Conservation (phyloP, 1,139 yeast genomes). For the Kluyveromyces marxianus region DNA sequence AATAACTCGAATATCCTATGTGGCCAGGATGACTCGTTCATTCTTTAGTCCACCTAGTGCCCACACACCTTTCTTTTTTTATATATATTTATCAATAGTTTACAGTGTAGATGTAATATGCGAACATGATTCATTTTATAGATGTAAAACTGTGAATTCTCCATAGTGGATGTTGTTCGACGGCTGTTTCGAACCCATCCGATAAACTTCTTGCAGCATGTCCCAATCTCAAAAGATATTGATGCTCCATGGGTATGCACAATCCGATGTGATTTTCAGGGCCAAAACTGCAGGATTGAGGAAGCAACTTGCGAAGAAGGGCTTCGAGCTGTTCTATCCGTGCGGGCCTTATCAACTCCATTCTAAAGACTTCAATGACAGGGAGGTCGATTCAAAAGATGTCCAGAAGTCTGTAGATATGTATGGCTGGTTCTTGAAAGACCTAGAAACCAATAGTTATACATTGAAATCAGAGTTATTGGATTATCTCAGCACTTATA, state of each 20-base stretch:
- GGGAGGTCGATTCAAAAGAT: constrained; percentile 2
- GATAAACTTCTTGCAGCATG: not conserved
- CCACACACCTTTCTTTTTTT: too few relatives aligned
- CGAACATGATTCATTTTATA: too few relatives aligned
- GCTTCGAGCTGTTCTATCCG: constrained; percentile 63
- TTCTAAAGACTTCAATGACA: constrained; percentile 5
- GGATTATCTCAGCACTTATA: constrained; percentile 21
- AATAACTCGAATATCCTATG: not conserved
- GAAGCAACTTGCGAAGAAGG: constrained; percentile 54
- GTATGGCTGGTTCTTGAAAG: constrained; percentile 29
- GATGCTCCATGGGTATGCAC: constrained; percentile 55
- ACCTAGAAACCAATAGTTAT: constrained; percentile 18
- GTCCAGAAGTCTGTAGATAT: constrained; percentile 12
- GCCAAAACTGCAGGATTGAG: constrained; percentile 74
- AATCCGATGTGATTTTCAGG: constrained; percentile 64
- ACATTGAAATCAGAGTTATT: constrained; percentile 21
- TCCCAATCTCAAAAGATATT: constrained; percentile 30
- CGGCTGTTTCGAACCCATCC: not conserved
- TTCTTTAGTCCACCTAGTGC: too few relatives aligned
- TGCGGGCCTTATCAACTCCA: constrained; percentile 48
- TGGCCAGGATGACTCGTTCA: too few relatives aligned
- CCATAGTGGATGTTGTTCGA: not conserved
- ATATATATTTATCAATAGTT: too few relatives aligned
- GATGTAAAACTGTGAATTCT: not conserved
- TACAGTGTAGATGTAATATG: too few relatives aligned